Evolutionary conservation across 768 basidiomycete species (phyloP), one percentile per base, ranked within the genome.

Genomic region (Trametes sanguinea): DNA sequence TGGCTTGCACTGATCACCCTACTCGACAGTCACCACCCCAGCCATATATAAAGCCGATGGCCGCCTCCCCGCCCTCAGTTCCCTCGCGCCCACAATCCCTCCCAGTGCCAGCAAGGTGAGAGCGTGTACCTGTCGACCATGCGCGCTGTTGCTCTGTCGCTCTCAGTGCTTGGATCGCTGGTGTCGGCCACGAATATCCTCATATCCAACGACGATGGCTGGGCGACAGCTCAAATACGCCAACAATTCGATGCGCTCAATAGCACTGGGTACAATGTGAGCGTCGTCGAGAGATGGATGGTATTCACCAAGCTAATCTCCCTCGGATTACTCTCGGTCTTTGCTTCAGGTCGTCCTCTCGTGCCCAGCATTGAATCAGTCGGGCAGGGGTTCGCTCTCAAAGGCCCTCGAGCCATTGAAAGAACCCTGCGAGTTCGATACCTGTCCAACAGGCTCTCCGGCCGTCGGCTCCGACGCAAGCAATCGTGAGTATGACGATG

Each of bases 171-270:
- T 8, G 43, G 14, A 29, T 22, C 51, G 16, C 51, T 45, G 29
- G 44, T 37, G 4, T 6, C 43, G 4, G 61, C 55, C 33, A 57
- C 44, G 11, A 71, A 69, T 35, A 63, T 74, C 46, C 40, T 74
- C 44, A 54, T 73, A 17, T 65, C 69, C 17, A 70, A 74, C 51
- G 73, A 74, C 57, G 74, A 75, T 52, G 74, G 75, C 9, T 76
- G 75, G 75, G 75, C 74, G 14, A 66, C 63, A 3, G 71, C 73
- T 0, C 68, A 71, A 48, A 72, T 75, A 33, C 73, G 74, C 44
- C 71, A 71, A 13, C 70, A 73, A 51, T 66, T 68, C 56, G 58
- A 70, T 22, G 68, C 66, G 4, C 61, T 76, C 22, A 62, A 52
- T 8, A 57, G 51, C 10, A 68, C 69, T 2, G 73, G 71, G 4